These are phyloP conservation scores for Artemisia tridentata DNA, from an alignment of 129 eudicot species.

Conservation along the genomic window DNA sequence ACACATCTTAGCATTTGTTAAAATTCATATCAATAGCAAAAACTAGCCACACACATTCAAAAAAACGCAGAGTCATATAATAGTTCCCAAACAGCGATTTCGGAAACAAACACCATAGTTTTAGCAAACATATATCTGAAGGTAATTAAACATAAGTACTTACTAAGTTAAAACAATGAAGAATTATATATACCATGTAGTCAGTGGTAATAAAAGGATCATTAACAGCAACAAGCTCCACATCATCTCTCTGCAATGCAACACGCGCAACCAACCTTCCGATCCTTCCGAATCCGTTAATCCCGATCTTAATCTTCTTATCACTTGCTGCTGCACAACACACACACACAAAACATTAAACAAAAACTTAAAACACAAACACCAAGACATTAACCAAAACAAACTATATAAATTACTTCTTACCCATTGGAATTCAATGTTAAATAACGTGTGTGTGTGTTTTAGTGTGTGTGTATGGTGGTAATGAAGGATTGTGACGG, in stretches of 20 bases:
- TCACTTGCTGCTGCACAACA: slow-evolving; percentile 33
- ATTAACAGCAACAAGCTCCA: slow-evolving; percentile 87
- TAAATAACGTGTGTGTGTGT: neutral
- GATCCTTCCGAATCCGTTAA: slow-evolving; percentile 93
- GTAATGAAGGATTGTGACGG: neutral
- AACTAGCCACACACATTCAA: no score
- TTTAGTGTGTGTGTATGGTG: neutral
- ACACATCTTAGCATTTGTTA: no score
- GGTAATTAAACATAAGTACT: neutral
- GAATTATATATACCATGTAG: slow-evolving; percentile 61
- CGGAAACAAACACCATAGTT: no score
- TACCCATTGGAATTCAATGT: slow-evolving; percentile 33
- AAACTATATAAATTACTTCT: neutral
- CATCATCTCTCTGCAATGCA: slow-evolving; percentile 76
- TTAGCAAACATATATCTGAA: no score
- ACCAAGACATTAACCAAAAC: neutral
- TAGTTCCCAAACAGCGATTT: no score
- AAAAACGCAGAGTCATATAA: no score
- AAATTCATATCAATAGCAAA: no score
- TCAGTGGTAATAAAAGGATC: slow-evolving; percentile 89
- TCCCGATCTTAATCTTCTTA: slow-evolving; percentile 88
- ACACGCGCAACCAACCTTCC: slow-evolving; percentile 88
- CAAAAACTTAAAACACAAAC: neutral
- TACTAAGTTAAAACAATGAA: neutral
- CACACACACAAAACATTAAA: neutral